Base-by-base conservation (phyloP, 306 rosid species). In the Rosa multiflora region DNA sequence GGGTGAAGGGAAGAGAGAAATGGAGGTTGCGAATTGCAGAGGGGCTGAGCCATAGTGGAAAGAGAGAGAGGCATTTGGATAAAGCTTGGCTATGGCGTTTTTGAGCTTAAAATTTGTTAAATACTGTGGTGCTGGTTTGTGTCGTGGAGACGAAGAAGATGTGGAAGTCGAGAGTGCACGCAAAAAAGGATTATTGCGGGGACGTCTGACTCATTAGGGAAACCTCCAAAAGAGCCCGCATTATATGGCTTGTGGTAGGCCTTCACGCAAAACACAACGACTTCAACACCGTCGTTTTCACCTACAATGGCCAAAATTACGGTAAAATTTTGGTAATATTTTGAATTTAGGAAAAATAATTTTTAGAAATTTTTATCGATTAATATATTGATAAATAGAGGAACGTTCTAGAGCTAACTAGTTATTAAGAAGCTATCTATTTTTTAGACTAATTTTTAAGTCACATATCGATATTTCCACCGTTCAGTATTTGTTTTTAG, bases 41-140 rank as follows among this genome's bases (percentile, higher is more conserved):
- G 89, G n/a, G 79, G 78, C 26, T 69, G 75, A 78, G 93, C 85
- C 97, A 92, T 92, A 63, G 81, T 49, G 58, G 80, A 42, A 76
- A 43, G 21, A 68, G 67, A 23, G 49, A 35, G 53, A 73, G 77
- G 70, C 78, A 59, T 75, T 32, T 44, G 70, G 18, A 74, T 40
- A 4, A 18, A 52, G 26, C 46, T 23, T 5, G 51, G 12, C 39
- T 74, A 74, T 42, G 55, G 43, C 69, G 7, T 35, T 23, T 26
- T 42, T 6, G 46, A 73, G 48, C 35, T 51, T 6, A 32, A 18
- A 37, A 20, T 32, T 0, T 56, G 69, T 23, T 56, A 39, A 56
- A 74, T 74, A 67, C 42, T 8, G 69, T 2, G 21, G 17, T 20
- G 26, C 5, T 56, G 37, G 63, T n/a, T 18, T 20, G 67, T 39